These are phyloP conservation scores for Colletotrichum incanum DNA, from an alignment of 2,329 filamentous ascomycete genomes.

Conservation along the genomic window DNA sequence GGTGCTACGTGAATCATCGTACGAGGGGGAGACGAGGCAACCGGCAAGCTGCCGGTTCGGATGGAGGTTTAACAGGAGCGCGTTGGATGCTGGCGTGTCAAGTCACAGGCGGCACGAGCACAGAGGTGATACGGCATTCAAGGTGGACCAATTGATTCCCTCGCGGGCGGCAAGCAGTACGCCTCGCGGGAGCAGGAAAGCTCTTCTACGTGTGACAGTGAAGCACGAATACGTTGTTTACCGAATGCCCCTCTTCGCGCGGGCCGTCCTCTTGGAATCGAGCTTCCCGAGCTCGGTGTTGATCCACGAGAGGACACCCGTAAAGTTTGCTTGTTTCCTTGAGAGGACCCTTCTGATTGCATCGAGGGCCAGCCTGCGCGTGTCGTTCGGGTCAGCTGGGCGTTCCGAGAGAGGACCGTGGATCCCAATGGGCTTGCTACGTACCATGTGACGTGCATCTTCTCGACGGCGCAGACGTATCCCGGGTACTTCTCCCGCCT, in stretches of 20 bases:
- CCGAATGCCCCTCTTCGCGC: conserved; percentile 15
- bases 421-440: conserved; percentile 48
- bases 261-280: conserved; percentile 27
- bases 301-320: conserved; percentile 34
- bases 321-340: conserved; percentile 37
- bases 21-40: background rate
- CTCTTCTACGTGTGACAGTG: background rate
- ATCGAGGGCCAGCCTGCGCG: conserved; percentile 38
- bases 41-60: background rate
- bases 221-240: background rate
- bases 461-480: conserved; percentile 74
- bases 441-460: conserved; percentile 74
- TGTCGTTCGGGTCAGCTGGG: background rate
- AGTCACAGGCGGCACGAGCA: background rate
- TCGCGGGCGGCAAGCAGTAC: background rate
- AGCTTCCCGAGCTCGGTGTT: conserved; percentile 25
- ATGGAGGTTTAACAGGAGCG: background rate
- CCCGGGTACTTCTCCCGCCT: conserved; percentile 62
- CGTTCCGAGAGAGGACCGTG: background rate
- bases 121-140: background rate
- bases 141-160: background rate
- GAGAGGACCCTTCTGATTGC: conserved; percentile 24
- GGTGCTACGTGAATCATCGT: background rate
- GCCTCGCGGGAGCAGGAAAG: background rate
- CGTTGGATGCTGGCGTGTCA: background rate